Evolutionary conservation across 192 early-diverging fungal genomes (phyloP).

Genomic region (Umbelopsis sp.): DNA sequence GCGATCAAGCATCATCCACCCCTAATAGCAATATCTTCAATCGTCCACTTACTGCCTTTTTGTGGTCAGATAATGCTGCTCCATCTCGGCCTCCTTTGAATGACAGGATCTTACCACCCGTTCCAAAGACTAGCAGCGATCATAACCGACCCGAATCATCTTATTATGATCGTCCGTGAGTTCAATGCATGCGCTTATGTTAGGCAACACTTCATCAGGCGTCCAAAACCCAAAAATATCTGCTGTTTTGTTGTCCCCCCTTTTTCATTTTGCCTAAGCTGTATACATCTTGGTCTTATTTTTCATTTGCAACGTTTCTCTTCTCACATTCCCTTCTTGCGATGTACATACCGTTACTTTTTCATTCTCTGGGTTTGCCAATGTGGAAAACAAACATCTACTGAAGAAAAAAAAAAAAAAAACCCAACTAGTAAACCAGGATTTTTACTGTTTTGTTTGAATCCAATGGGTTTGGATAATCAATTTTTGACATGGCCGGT

Average conservation of each 20-base stretch:
- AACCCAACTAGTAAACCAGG: not conserved
- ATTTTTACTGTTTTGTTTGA: no score
- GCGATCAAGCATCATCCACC: not conserved
- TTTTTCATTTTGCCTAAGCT: not conserved
- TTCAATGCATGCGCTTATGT: not conserved
- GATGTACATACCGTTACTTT: conserved; percentile 11
- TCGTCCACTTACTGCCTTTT: not conserved
- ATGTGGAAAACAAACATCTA: not conserved
- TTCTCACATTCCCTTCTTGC: not conserved
- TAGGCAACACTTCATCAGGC: not conserved
- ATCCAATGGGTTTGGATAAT: no score
- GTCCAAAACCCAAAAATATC: not conserved
- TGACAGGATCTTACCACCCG: conserved; percentile 4
- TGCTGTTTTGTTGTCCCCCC: not conserved
- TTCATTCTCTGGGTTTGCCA: not conserved
- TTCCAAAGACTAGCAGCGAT: not conserved
- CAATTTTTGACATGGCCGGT: no score
- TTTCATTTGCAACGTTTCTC: not conserved
- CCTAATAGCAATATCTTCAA: conserved; percentile 15
- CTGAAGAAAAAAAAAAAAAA: conserved; percentile 3
- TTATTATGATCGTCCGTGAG: not conserved
- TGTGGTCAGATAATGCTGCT: conserved; percentile 4
- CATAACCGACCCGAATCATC: not conserved
- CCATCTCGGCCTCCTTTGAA: conserved; percentile 7
- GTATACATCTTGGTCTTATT: not conserved